Evolutionary conservation across 768 basidiomycete species (phyloP).

Genomic region (Boletus rubescentipes): DNA sequence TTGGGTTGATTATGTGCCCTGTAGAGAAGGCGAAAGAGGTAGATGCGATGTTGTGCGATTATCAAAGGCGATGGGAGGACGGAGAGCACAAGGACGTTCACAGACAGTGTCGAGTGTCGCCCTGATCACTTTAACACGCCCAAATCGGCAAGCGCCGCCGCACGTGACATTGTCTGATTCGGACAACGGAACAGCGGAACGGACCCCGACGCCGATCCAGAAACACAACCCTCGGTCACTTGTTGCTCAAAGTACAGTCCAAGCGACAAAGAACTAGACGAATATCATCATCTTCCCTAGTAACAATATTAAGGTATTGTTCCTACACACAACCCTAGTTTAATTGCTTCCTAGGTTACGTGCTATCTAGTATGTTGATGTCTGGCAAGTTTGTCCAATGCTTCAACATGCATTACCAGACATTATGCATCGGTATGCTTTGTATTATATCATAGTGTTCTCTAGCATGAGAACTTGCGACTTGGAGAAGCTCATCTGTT

Average conservation of each 20-base stretch:
- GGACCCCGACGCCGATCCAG: constrained; percentile 4
- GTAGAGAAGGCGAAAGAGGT: not conserved
- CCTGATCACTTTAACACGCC: constrained; percentile 34
- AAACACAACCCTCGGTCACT: not conserved
- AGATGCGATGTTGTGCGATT: constrained; percentile 22
- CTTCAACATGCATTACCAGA: too few species aligned
- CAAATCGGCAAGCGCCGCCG: constrained; percentile 33
- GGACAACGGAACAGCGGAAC: constrained; percentile 22
- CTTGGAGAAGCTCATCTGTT: not conserved
- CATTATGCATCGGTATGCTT: too few species aligned
- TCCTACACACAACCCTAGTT: too few species aligned
- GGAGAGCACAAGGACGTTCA: constrained; percentile 14
- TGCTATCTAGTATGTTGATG: too few species aligned
- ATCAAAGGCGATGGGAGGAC: constrained; percentile 19
- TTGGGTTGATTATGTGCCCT: not conserved
- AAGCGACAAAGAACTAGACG: not conserved
- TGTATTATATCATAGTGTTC: too few species aligned
- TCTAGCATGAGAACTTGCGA: not conserved
- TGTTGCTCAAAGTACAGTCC: too few species aligned
- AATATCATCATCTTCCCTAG: too few species aligned
- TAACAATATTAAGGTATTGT: not conserved
- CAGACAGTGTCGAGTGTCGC: constrained; percentile 18
- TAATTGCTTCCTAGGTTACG: too few species aligned
- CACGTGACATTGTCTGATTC: constrained; percentile 25
- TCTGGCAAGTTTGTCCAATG: too few species aligned